Percentiles rank a stretch among this genome's conserved stretches.
Evolutionary conservation across 345 rosid species (phyloP).

Genomic region (Durio zibethinus): DNA sequence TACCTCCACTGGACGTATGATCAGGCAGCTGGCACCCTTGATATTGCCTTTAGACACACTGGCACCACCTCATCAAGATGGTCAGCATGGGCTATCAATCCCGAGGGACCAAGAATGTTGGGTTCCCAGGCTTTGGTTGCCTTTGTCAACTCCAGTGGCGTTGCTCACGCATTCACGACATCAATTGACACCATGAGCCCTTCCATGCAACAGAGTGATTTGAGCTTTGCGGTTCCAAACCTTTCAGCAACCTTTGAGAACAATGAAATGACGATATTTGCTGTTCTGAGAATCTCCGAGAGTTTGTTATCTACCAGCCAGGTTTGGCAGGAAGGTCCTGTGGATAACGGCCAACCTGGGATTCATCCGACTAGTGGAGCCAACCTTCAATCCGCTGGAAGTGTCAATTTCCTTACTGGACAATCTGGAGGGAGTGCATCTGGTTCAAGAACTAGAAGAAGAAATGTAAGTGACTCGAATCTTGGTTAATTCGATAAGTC

Average conservation of each 20-base stretch:
- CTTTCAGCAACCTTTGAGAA: conserved; percentile 27
- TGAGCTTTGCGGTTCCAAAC: conserved; percentile 47
- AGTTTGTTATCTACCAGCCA: conserved; percentile 35
- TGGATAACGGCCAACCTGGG: conserved; percentile 20
- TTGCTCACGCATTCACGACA: conserved; percentile 38
- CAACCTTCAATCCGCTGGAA: conserved; percentile 31
- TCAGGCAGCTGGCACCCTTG: conserved; percentile 33
- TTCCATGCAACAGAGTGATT: conserved; percentile 8
- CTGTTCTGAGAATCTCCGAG: conserved; percentile 44
- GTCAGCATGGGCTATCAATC: conserved; percentile 82
- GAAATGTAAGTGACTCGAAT: conserved; percentile 60
- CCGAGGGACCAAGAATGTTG: conserved; percentile 31
- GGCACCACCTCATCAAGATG: conserved; percentile 39
- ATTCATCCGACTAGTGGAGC: background rate
- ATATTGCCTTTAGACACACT: conserved; percentile 55
- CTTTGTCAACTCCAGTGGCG: conserved; percentile 36
- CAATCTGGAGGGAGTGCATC: conserved; percentile 28
- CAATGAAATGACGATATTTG: conserved; percentile 55
- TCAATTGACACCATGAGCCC: conserved; percentile 3
- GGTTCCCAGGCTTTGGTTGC: conserved; percentile 78
- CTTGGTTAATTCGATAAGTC: background rate
- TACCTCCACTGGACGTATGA: conserved; percentile 62
- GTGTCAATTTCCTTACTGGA: conserved; percentile 49
- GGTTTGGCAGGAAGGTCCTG: conserved; percentile 72
- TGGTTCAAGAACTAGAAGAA: conserved; percentile 38